phyloP scores from a whole-genome alignment of 306 rosid species.

The Dicorynia guianensis region DNA sequence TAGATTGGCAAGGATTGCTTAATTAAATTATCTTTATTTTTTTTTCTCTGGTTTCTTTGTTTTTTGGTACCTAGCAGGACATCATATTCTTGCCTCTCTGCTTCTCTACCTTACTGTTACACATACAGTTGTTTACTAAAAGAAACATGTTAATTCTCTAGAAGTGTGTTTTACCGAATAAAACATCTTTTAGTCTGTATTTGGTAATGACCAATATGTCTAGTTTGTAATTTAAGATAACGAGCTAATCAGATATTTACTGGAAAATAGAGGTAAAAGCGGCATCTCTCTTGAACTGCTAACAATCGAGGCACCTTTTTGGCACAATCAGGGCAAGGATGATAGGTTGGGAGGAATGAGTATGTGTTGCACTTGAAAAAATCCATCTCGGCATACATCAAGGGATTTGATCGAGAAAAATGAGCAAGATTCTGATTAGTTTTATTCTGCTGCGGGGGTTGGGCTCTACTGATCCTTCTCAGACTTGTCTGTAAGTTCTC shows the following conservation, averaged over 20 bases:
- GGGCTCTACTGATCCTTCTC: neutral
- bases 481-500: neutral
- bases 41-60: too few species aligned
- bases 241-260: neutral
- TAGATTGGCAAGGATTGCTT: too few species aligned
- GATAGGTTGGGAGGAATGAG: too few species aligned
- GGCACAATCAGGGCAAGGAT: neutral
- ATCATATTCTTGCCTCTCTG: too few species aligned
- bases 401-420: constrained; percentile 4
- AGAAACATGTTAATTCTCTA: too few species aligned
- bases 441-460: neutral
- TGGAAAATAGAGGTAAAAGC: neutral
- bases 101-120: too few species aligned
- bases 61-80: too few species aligned
- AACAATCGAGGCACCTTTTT: neutral
- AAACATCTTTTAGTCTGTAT: too few species aligned
- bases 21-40: too few species aligned
- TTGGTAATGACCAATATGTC: neutral
- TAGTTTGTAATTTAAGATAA: neutral
- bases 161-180: too few species aligned
- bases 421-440: neutral
- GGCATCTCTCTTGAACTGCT: neutral
- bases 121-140: too few species aligned
- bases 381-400: neutral
- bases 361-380: constrained; percentile 2